Conservation (phyloP, 352 stramenopile species). For the Phytophthora fragariaefolia region DNA sequence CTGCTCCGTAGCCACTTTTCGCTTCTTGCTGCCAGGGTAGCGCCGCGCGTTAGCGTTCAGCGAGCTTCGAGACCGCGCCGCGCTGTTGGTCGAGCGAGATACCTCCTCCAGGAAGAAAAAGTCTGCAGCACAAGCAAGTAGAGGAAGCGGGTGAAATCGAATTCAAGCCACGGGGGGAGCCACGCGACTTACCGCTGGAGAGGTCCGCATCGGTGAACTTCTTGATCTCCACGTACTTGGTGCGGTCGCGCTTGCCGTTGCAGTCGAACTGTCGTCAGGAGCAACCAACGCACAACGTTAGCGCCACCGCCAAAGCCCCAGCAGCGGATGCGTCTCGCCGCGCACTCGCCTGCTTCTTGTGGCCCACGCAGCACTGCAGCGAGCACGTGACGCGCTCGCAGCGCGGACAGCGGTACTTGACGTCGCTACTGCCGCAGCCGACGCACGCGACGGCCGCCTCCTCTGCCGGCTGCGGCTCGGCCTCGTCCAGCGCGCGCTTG, state of each 20-base stretch:
- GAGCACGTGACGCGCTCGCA: slow-evolving; percentile 88
- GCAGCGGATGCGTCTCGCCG: neutral
- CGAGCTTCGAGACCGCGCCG: slow-evolving; percentile 47
- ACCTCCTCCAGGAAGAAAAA: slow-evolving; percentile 84
- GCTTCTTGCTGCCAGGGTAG: slow-evolving; percentile 45
- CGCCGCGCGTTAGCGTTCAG: slow-evolving; percentile 44
- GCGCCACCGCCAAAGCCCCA: too few species aligned
- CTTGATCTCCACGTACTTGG: slow-evolving; percentile 79
- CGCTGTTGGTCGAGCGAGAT: slow-evolving; percentile 60
- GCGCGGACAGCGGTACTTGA: slow-evolving; percentile 89
- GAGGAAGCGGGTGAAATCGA: slow-evolving; percentile 1
- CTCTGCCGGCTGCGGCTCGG: slow-evolving; percentile 3
- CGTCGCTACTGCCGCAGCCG: slow-evolving; percentile 49
- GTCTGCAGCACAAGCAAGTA: slow-evolving; percentile 40
- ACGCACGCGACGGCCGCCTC: slow-evolving; percentile 43
- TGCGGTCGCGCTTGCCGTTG: slow-evolving; percentile 84
- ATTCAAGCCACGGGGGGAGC: neutral
- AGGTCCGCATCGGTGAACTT: slow-evolving; percentile 81
- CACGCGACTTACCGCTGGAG: slow-evolving; percentile 57
- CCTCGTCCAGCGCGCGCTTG: slow-evolving; percentile 50
- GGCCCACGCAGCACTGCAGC: slow-evolving; percentile 73
- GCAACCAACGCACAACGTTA: neutral
- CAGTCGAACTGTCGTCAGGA: slow-evolving; percentile 62
- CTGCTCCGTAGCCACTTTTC: slow-evolving; percentile 27
- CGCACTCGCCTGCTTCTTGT: slow-evolving; percentile 79